Evolutionary conservation across 2,329 filamentous ascomycete species (phyloP), one percentile per base, ranked within the genome.

Genomic region (Paraphoma sp.): DNA sequence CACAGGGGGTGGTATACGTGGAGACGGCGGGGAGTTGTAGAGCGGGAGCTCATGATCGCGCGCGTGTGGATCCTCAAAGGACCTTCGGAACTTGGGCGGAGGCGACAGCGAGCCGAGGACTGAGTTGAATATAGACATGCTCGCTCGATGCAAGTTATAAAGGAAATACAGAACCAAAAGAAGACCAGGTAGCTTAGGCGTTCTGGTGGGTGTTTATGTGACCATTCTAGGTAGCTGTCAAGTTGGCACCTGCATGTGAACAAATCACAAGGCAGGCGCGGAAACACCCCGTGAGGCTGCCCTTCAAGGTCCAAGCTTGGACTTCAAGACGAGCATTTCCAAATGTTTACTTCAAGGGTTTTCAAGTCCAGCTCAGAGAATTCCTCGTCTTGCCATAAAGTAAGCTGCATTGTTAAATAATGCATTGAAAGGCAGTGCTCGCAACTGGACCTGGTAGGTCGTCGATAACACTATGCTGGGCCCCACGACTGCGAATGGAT

Each of bases 101-200:
- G 72, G 73, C 28, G 72, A 74, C 28, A 76, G 62, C 28, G 71
- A 72, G 40, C 72, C 73, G n/a, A 75, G 62, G 4, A 76, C 71
- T 4, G 73, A 76, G 47, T 72, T 75, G 29, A 76, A 63, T 42
- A 76, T 56, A 12, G 73, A 75, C 72, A 75, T 75, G 28, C 17
- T 59, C 31, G 36, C 48, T 55, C 42, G 18, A 10, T 31, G 49
- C 12, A 33, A 31, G 23, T 23, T 31, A 17, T 33, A 16, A 12
- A 33, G 29, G n/a, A 33, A 23, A 38, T 42, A 29, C 17, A 31
- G 48, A 54, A 52, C 48, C 55, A 44, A 14, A 36, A 41, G 50
- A 48, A 42, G 40, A 11, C n/a, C 40, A 42, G 8, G 16, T 14
- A n/a, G 40, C 29, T 38, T 45, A 30, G 14, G 54, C 54, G 48